These are phyloP conservation scores for Pythium sukuiense DNA, from an alignment of 352 stramenopile genomes.

Conservation along the genomic window DNA sequence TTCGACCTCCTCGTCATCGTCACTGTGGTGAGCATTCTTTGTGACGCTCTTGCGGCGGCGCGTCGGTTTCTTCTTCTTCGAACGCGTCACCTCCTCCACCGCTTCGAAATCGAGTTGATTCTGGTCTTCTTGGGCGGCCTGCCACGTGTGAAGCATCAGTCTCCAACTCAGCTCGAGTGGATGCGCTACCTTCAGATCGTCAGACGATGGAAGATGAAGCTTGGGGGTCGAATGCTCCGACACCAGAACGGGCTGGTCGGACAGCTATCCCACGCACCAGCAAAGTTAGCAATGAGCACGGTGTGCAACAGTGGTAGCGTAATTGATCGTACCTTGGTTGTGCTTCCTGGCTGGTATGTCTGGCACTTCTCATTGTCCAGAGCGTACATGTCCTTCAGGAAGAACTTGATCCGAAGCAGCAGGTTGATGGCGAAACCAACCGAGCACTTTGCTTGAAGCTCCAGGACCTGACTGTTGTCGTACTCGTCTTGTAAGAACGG, in stretches of 20 bases:
- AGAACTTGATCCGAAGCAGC: constrained; percentile 73
- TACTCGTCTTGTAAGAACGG: constrained; percentile 25
- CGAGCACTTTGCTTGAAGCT: constrained; percentile 26
- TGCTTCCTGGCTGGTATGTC: constrained; percentile 65
- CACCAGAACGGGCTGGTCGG: constrained; percentile 30
- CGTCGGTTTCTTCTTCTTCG: constrained; percentile 33
- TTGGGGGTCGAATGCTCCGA: constrained; percentile 18
- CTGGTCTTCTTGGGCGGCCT: constrained; percentile 60
- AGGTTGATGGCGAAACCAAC: constrained; percentile 63
- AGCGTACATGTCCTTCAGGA: constrained; percentile 63
- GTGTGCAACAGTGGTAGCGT: too few species aligned
- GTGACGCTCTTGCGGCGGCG: constrained; percentile 40
- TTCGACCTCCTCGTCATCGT: constrained; percentile 42
- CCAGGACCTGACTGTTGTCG: constrained; percentile 5
- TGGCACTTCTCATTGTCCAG: constrained; percentile 82
- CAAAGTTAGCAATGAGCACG: constrained; percentile 6
- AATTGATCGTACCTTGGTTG: constrained; percentile 34
- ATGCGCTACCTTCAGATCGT: constrained; percentile 36
- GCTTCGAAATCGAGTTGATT: constrained; percentile 69
- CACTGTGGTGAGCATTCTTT: constrained; percentile 30
- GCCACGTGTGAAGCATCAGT: constrained; percentile 55
- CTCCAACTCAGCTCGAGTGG: constrained; percentile 55
- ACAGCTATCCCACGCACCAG: constrained; percentile 20
- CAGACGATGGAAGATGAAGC: constrained; percentile 23
- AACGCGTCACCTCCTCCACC: constrained; percentile 28